phyloP scores from a whole-genome alignment of 176 grass and related monocot genomes.

The Tillandsia fasciculata region DNA sequence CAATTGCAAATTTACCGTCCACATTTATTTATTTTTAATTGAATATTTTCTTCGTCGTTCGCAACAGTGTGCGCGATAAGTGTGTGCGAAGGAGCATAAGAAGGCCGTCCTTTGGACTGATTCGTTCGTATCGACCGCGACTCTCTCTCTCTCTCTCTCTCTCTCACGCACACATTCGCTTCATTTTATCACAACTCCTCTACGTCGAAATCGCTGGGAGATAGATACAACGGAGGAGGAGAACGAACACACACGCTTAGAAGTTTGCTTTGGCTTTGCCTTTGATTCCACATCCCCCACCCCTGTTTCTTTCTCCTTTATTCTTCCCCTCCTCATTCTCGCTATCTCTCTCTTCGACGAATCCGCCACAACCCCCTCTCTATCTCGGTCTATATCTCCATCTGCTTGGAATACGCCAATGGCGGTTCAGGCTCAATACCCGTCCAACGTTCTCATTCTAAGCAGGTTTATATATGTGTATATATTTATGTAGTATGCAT shows the following conservation, averaged over 20 bases:
- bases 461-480: background rate
- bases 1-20: background rate
- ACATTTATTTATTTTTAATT: background rate
- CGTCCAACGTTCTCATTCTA: background rate
- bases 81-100: conserved; percentile 5
- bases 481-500: background rate
- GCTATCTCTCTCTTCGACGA: background rate
- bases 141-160: background rate
- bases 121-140: background rate
- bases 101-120: conserved; percentile 5
- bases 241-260: background rate
- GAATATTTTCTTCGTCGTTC: background rate
- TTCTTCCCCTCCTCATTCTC: background rate
- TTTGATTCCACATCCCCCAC: background rate
- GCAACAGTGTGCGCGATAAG: background rate
- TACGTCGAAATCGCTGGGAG: background rate
- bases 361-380: background rate
- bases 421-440: conserved; percentile 9
- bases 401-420: background rate
- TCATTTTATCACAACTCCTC: background rate
- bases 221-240: background rate
- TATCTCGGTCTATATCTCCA: background rate
- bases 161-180: background rate
- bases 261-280: background rate
- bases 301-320: background rate